Percentiles rank a stretch among this genome's conserved stretches.
phyloP scores from a whole-genome alignment of 2,329 filamentous ascomycete species.

The Dothideomycetes sp. region DNA sequence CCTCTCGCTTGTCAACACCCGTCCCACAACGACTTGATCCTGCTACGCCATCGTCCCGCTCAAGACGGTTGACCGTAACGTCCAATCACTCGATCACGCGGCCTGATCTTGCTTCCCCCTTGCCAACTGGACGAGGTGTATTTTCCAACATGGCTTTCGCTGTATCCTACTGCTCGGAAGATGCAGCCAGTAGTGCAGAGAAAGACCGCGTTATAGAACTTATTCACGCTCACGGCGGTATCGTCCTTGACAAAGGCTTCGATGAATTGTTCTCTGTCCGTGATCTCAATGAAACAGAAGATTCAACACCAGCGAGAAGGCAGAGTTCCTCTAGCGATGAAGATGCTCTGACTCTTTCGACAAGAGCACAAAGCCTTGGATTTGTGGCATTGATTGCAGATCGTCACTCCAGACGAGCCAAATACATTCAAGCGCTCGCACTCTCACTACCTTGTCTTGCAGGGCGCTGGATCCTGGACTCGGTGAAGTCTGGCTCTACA shows the following conservation, averaged over 20 bases:
- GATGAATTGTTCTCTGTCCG: slow-evolving; percentile 62
- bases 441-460: slow-evolving; percentile 81
- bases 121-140: slow-evolving; percentile 34
- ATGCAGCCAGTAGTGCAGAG: slow-evolving; percentile 31
- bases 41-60: slow-evolving; percentile 41
- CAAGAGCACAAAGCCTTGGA: slow-evolving; percentile 47
- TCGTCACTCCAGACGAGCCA: slow-evolving; percentile 72
- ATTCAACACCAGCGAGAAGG: neutral
- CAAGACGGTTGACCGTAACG: slow-evolving; percentile 29
- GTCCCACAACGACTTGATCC: slow-evolving; percentile 28
- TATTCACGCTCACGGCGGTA: slow-evolving; percentile 64
- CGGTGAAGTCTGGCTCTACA: slow-evolving; percentile 50
- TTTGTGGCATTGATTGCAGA: slow-evolving; percentile 85
- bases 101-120: slow-evolving; percentile 10
- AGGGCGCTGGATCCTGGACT: slow-evolving; percentile 70
- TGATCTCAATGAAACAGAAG: slow-evolving; percentile 19
- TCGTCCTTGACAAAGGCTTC: slow-evolving; percentile 65
- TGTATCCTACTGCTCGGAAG: slow-evolving; percentile 59
- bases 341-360: slow-evolving; percentile 35
- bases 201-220: slow-evolving; percentile 50
- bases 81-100: slow-evolving; percentile 7
- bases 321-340: neutral
- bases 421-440: slow-evolving; percentile 91
- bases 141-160: slow-evolving; percentile 84
- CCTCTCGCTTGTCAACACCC: slow-evolving; percentile 18